phyloP scores from a whole-genome alignment of 768 basidiomycete species.

The Gloeopeniophorella convolvens region DNA sequence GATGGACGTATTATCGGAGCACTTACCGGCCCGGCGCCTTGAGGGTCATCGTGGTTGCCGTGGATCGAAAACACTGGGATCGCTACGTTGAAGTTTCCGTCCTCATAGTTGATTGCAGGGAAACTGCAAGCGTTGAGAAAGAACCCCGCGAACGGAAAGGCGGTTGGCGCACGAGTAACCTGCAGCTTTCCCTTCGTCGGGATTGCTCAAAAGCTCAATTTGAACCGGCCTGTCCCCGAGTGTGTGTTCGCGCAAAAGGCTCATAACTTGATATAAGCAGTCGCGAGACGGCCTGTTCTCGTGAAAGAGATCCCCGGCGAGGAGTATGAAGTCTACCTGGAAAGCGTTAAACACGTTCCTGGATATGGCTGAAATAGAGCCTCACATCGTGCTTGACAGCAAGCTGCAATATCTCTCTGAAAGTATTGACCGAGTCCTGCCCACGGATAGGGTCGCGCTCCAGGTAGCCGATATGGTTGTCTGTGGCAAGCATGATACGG shows the following conservation, averaged over 20 bases:
- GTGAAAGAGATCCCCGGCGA: slow-evolving; percentile 96
- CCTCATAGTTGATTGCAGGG: slow-evolving; percentile 95
- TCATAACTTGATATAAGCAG: slow-evolving; percentile 82
- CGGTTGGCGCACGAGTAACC: slow-evolving; percentile 65
- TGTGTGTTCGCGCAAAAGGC: slow-evolving; percentile 85
- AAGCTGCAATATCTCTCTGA: slow-evolving; percentile 87
- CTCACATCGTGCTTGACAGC: slow-evolving; percentile 83
- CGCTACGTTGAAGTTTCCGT: slow-evolving; percentile 88
- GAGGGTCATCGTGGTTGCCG: slow-evolving; percentile 98
- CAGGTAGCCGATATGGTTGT: slow-evolving; percentile 93
- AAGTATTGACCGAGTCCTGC: slow-evolving; percentile 92
- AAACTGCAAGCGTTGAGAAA: slow-evolving; percentile 47
- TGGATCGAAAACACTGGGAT: slow-evolving; percentile 99
- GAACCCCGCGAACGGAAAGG: background rate
- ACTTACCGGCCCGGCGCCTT: slow-evolving; percentile 86
- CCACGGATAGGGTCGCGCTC: slow-evolving; percentile 94
- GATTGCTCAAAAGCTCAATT: slow-evolving; percentile 88
- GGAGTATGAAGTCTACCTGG: slow-evolving; percentile 91
- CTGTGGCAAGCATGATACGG: slow-evolving; percentile 84
- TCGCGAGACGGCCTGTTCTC: slow-evolving; percentile 94
- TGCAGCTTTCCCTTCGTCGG: slow-evolving; percentile 79
- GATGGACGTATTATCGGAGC: background rate
- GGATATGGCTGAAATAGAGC: background rate
- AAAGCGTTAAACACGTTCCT: background rate
- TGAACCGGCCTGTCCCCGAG: slow-evolving; percentile 85